Percentiles rank a stretch among this genome's conserved stretches.
These are phyloP conservation scores for Phaeosphaeria sp. DNA, from an alignment of 2,329 filamentous ascomycete species.

Conservation along the genomic window DNA sequence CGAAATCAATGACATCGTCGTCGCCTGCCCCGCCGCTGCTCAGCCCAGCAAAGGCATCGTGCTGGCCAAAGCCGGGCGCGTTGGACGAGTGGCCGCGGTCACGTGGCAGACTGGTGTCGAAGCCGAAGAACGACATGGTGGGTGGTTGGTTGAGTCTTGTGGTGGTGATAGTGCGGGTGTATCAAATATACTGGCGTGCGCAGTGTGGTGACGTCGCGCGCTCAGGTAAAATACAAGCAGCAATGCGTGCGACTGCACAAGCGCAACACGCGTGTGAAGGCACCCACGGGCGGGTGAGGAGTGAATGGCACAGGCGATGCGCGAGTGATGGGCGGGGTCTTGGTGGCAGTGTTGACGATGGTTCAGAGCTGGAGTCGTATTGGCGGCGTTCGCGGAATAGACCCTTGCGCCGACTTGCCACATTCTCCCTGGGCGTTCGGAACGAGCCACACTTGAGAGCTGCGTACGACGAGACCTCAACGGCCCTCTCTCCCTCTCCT, in stretches of 20 bases:
- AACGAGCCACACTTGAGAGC: conserved; percentile 19
- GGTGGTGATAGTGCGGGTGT: conserved; percentile 5
- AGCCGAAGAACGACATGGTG: conserved; percentile 90
- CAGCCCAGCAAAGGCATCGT: conserved; percentile 88
- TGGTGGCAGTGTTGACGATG: conserved; percentile 3
- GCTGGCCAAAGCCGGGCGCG: conserved; percentile 82
- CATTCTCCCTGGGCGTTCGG: conserved; percentile 3
- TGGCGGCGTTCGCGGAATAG: background rate
- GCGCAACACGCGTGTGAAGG: conserved; percentile 1
- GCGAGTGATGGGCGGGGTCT: background rate
- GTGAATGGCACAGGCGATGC: background rate
- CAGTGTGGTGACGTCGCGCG: conserved; percentile 28
- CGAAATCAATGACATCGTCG: conserved; percentile 79
- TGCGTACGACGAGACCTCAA: conserved; percentile 5
- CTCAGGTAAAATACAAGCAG: conserved; percentile 7
- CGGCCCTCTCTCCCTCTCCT: conserved; percentile 8
- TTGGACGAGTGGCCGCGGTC: conserved; percentile 70
- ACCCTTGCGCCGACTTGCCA: conserved; percentile 4
- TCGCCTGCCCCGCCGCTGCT: conserved; percentile 62
- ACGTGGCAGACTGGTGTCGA: conserved; percentile 72
- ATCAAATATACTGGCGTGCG: background rate
- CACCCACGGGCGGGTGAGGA: background rate
- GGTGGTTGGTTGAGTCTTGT: conserved; percentile 8
- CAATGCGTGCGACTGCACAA: conserved; percentile 12
- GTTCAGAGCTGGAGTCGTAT: background rate